Conservation (phyloP, 1,284 basidiomycete species). For the Cryptococcus neoformans region DNA sequence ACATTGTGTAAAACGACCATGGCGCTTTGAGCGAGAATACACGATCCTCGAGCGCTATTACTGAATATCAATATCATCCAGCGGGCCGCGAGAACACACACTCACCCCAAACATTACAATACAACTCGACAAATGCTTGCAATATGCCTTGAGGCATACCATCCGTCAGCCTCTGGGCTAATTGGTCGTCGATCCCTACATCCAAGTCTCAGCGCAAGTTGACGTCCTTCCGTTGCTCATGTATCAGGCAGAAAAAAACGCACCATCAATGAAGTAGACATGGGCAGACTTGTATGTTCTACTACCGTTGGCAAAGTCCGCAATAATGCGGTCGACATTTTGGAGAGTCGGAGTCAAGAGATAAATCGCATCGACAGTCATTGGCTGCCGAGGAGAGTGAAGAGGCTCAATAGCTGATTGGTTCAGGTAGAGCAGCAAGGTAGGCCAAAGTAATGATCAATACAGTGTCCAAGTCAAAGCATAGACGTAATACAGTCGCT, state of each 20-base stretch:
- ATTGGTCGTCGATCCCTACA: constrained; percentile 56
- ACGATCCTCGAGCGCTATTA: constrained; percentile 73
- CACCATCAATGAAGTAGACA: constrained; percentile 93
- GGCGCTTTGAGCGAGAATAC: constrained; percentile 75
- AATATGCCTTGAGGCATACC: constrained; percentile 52
- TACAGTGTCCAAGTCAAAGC: background rate
- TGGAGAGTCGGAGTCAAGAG: constrained; percentile 90
- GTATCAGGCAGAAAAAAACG: constrained; percentile 27
- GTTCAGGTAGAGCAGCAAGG: background rate
- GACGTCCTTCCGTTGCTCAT: background rate
- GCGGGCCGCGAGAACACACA: background rate
- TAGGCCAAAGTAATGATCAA: background rate
- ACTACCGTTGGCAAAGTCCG: constrained; percentile 64
- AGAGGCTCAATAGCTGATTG: constrained; percentile 51
- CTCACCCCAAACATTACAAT: constrained; percentile 83
- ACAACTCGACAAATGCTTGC: constrained; percentile 73
- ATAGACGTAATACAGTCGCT: constrained; percentile 42
- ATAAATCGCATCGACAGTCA: constrained; percentile 87
- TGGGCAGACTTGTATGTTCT: constrained; percentile 83
- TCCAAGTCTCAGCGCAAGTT: constrained; percentile 1
- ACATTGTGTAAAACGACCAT: constrained; percentile 77
- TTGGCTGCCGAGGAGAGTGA: constrained; percentile 61
- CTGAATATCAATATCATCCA: background rate
- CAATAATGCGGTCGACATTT: constrained; percentile 88
- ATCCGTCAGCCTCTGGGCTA: constrained; percentile 67